Evolutionary conservation across 208 protist species (phyloP).

Genomic region (Trypanosoma brucei): DNA sequence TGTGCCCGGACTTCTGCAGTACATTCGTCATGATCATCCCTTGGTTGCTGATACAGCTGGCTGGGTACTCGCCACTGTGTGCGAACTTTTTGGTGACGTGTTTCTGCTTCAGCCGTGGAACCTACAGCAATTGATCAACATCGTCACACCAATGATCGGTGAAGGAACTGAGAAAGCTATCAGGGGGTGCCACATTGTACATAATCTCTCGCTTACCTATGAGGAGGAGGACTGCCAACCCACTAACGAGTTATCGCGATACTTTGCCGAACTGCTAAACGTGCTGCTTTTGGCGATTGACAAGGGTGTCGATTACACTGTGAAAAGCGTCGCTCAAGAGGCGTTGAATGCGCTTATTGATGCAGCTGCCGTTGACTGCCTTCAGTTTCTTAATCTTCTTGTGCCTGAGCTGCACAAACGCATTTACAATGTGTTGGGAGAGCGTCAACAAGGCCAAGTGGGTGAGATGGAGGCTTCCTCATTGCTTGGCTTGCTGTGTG

Average conservation of each 20-base stretch:
- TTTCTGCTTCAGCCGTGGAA: conserved; percentile 48
- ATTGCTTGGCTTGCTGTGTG: conserved; percentile 86
- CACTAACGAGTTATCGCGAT: conserved; percentile 85
- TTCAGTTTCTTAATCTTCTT: conserved; percentile 49
- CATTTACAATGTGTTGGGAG: conserved; percentile 43
- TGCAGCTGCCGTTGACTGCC: conserved; percentile 69
- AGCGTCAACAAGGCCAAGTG: conserved; percentile 37
- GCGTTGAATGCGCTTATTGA: conserved; percentile 91
- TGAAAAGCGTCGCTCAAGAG: conserved; percentile 90
- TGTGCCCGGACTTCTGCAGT: conserved; percentile 82
- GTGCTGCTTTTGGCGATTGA: conserved; percentile 71
- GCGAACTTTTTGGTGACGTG: conserved; percentile 83
- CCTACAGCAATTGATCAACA: conserved; percentile 75
- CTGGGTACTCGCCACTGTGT: conserved; percentile 94
- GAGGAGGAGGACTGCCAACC: conserved; percentile 60
- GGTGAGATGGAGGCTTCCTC: conserved; percentile 44
- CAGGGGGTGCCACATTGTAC: conserved; percentile 92
- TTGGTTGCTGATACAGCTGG: conserved; percentile 92
- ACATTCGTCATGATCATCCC: conserved; percentile 70
- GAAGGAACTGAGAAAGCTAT: conserved; percentile 56
- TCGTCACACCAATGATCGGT: conserved; percentile 59
- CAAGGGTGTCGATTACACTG: conserved; percentile 60
- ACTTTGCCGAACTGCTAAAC: conserved; percentile 68
- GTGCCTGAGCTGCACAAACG: conserved; percentile 73
- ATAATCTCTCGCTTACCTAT: conserved; percentile 91